Conservation (phyloP, 495 filamentous ascomycete genomes). For the Talaromyces wortmannii region DNA sequence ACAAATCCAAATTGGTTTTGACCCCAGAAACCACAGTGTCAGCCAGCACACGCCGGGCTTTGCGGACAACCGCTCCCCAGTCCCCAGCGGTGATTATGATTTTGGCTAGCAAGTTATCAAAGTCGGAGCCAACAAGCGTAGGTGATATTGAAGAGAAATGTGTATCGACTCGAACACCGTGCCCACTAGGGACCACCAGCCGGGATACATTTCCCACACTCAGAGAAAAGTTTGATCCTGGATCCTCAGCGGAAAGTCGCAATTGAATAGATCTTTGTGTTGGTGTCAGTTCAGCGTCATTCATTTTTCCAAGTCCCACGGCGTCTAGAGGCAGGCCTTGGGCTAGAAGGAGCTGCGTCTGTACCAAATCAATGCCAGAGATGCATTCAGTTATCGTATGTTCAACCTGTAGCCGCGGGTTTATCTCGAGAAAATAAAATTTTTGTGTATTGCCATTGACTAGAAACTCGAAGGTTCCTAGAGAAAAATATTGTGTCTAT, state of each 20-base stretch:
- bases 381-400: constrained; percentile 49
- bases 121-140: constrained; percentile 44
- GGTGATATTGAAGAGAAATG: constrained; percentile 30
- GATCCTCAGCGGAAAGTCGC: constrained; percentile 51
- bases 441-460: constrained; percentile 46
- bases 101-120: constrained; percentile 55
- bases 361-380: constrained; percentile 49
- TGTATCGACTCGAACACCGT: constrained; percentile 51
- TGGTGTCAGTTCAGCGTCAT: constrained; percentile 21
- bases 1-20: constrained; percentile 47
- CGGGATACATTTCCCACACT: constrained; percentile 52
- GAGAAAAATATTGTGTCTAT: constrained; percentile 35
- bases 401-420: constrained; percentile 52
- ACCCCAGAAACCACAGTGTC: constrained; percentile 48
- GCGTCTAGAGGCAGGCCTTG: constrained; percentile 40
- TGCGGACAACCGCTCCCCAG: constrained; percentile 43
- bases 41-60: constrained; percentile 45
- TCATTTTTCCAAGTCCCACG: constrained; percentile 25
- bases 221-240: constrained; percentile 42
- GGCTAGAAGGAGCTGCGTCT: constrained; percentile 45
- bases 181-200: constrained; percentile 45
- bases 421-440: constrained; percentile 62
- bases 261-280: constrained; percentile 45
- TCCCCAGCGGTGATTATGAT: constrained; percentile 49
- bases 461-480: constrained; percentile 57